Evolutionary conservation across 2,329 filamentous ascomycete species (phyloP).

Genomic region (Microsporum ferrugineum): DNA sequence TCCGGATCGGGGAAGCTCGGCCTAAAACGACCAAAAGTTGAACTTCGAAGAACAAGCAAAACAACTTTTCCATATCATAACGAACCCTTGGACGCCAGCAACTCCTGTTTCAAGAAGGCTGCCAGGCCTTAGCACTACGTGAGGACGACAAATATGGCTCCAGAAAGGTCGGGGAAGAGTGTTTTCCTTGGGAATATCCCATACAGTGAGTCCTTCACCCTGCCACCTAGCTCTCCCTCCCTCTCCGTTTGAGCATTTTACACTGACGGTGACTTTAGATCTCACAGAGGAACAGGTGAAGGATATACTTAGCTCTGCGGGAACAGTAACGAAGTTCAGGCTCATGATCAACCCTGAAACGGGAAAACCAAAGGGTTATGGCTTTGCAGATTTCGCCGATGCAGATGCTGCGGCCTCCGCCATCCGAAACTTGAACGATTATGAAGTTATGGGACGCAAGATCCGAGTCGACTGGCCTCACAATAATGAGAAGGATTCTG

Average conservation of each 20-base stretch:
- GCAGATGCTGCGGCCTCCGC: constrained; percentile 85
- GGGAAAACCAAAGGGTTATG: constrained; percentile 88
- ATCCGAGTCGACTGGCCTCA: constrained; percentile 93
- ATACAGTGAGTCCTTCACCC: constrained; percentile 53
- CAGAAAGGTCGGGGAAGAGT: constrained; percentile 35
- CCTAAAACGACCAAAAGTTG: background rate
- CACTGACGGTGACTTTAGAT: constrained; percentile 42
- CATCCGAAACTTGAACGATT: constrained; percentile 88
- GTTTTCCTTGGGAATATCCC: constrained; percentile 50
- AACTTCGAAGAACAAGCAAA: constrained; percentile 1
- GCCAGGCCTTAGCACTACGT: background rate
- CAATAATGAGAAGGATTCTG: constrained; percentile 66
- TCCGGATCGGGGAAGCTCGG: constrained; percentile 7
- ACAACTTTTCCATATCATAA: background rate
- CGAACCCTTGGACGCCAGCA: background rate
- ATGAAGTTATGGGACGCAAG: constrained; percentile 89
- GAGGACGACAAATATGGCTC: constrained; percentile 27
- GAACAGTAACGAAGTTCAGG: constrained; percentile 82
- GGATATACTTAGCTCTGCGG: constrained; percentile 82
- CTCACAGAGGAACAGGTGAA: constrained; percentile 93
- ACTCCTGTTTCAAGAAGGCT: background rate
- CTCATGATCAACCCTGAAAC: constrained; percentile 94
- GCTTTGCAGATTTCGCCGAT: constrained; percentile 91
- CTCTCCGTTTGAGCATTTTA: constrained; percentile 39
- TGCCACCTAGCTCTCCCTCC: constrained; percentile 51